Conservation (phyloP, 2,329 filamentous ascomycete genomes). For the Scopulariopsis brevicaulis region DNA sequence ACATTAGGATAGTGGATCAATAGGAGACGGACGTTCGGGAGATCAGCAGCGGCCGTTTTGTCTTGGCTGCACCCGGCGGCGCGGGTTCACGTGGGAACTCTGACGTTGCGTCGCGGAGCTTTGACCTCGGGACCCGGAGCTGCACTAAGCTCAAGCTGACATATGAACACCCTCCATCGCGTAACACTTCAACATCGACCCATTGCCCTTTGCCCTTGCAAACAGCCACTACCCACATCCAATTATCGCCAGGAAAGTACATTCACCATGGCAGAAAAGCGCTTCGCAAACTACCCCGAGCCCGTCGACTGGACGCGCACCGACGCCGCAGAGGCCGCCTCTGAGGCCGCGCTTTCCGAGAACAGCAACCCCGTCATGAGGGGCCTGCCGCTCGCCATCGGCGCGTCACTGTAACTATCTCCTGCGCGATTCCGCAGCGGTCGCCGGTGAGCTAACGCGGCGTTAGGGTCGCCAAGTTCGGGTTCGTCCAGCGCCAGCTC, state of each 20-base stretch:
- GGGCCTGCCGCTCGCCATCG: constrained; percentile 51
- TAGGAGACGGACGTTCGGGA: no score
- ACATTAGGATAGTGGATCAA: no score
- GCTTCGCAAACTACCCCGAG: constrained; percentile 31
- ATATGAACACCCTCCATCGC: not conserved
- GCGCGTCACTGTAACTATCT: constrained; percentile 41
- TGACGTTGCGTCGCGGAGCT: not conserved
- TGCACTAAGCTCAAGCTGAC: not conserved
- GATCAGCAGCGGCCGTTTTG: no score
- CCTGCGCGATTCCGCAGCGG: not conserved
- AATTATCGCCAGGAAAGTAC: not conserved
- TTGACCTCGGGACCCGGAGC: not conserved
- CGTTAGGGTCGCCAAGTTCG: constrained; percentile 46
- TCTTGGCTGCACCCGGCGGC: no score
- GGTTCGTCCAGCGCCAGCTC: constrained; percentile 49
- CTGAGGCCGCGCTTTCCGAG: constrained; percentile 12
- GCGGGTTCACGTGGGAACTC: no score
- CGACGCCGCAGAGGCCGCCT: constrained; percentile 19
- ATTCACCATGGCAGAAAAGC: constrained; percentile 5
- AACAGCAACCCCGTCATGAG: constrained; percentile 60
- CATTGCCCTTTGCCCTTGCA: not conserved
- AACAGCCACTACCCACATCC: not conserved
- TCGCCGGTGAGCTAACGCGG: not conserved
- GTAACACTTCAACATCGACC: not conserved
- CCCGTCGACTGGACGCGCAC: constrained; percentile 14